Base-by-base conservation (phyloP, 805 yeast genomes). In the Saccharomycodes ludwigii region DNA sequence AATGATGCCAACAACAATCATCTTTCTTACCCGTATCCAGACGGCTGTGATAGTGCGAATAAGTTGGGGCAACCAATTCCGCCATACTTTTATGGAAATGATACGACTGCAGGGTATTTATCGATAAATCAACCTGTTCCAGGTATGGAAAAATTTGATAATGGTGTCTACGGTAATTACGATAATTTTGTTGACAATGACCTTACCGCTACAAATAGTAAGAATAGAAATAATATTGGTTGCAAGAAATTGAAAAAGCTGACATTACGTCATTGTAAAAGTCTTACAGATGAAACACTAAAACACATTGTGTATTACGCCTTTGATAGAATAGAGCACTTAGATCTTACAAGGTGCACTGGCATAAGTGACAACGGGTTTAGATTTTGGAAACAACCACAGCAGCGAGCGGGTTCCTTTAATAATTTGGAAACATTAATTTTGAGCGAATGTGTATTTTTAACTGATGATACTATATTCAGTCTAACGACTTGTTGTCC, bases 281-380 rank as follows among this genome's bases (percentile, higher is more conserved):
- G 74, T 45, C 45, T 80, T 34, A 75, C 86, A 3, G 91, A 80
- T 46, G 61, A 65, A 40, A 57, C 78, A 21, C 73, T 80, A 77
- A 56, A 61, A 39, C 76, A 72, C 39, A 58, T 80, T 35, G 73
- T 82, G 0, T 47, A 62, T 14, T 67, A 71, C 49, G 76, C 80
- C n/a, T 63, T 58, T 37, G 64, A 63, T 11, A 58, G 74, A 33
- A 53, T 80, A 30, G 72, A 63, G 36, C 50, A 65, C 22, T 60
- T 80, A 42, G 73, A 77, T 42, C 55, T 80, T 34, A 73, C 86
- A 2, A 62, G 91, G 38, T 80, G 91, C 49, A 79, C 86, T 16
- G 70, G 84, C 2, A 76, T 80, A 21, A 77, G 86, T 3, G 91
- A 80, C 53, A 61, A 62, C 27, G 91, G 88, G 1, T 80, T 76